Base-by-base conservation (phyloP, 179 eudicot species). In the Beta lomatogona region DNA sequence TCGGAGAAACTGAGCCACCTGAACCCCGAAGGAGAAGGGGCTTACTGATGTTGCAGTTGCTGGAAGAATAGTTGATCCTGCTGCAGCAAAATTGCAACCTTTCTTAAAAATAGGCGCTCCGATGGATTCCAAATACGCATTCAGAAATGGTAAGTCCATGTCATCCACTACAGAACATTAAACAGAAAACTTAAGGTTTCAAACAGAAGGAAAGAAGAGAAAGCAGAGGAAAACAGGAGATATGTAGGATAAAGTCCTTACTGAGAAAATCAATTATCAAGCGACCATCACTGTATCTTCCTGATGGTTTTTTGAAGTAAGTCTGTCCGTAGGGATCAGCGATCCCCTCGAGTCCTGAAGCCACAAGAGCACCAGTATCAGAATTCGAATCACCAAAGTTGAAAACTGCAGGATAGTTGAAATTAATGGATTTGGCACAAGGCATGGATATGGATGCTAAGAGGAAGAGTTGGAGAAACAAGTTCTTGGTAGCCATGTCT, bases 331-430 rank as follows among this genome's bases (percentile, higher is more conserved):
- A 86, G 9, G 99, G 99, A 52, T 87, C 87, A 11, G 79, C 77
- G 9, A 95, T 92, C 57, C 80, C 93, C 58, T 85, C 96, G 16
- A 90, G 59, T 22, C 92, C 98, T 0, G 98, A 93, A 13, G 97
- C 93, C 2, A 92, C 88, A 8, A 88, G 94, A 63, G 85, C 87
- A 14, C 99, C 99, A 0, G 98, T 93, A 79, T 96, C 99, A 3
- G 99, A 96, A 88, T 96, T 96, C 2, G 98, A 96, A 77, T 94
- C 99, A 0, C 99, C 99, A 15, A 96, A 96, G 82, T 92, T 96
- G 88, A 96, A 94, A 19, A 96, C 94, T 65, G 98, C 99, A 11
- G 99, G 97, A 79, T 88, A 92, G 75, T 90, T 88, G 86, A 94
- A 93, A 76, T 88, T 90, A 18, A 92, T 86, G 82, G 91, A 85